Base-by-base conservation (phyloP, 1,284 basidiomycete genomes). In the Trichosporon sp. region DNA sequence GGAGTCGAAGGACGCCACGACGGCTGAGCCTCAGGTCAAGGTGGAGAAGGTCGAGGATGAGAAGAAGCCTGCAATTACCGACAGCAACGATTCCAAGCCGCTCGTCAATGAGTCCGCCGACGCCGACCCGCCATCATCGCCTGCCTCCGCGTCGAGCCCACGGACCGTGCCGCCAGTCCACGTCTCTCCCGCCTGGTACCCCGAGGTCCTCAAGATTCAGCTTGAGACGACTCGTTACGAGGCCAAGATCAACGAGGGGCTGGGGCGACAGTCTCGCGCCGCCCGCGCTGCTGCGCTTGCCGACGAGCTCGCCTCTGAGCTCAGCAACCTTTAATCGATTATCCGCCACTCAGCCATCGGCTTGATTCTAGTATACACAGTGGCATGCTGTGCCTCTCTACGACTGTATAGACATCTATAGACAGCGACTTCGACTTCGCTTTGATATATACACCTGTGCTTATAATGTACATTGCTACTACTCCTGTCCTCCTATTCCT, bases 241-340 rank as follows among this genome's bases (percentile, higher is more conserved):
- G 57, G 69, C 70, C 0, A 8, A 40, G 10, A 68, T 76, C 6
- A 71, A 78, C 46, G 69, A 71, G 57, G 70, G 63, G 8, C 61
- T 74, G 2, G 76, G 76, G 1, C 59, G 70, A 13, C 40, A 32
- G 3, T 65, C 60, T 0, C 66, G 73, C 29, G 73, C 71, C 1
- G 69, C 73, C 29, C 61, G 72, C 32, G 58, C 59, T 33, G 46
- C 57, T 2, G 32, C 44, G 34, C 54, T 62, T 8, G 65, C 65
- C 3, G 62, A 57, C 10, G 63, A 63, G 46, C 27, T 60, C 29
- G 44, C 31, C 40, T 19, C 33, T 16, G 49, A 54, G 29, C 49
- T 54, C 49, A 16, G 14, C 49, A 29, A 27, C 14, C 49, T 54
- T n/a, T 54, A 59, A 23, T 7, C 46, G 21, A 37, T 16, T 13